These are phyloP conservation scores for Arxiozyma slooffiae DNA, from an alignment of 1,139 yeast species.

Conservation along the genomic window DNA sequence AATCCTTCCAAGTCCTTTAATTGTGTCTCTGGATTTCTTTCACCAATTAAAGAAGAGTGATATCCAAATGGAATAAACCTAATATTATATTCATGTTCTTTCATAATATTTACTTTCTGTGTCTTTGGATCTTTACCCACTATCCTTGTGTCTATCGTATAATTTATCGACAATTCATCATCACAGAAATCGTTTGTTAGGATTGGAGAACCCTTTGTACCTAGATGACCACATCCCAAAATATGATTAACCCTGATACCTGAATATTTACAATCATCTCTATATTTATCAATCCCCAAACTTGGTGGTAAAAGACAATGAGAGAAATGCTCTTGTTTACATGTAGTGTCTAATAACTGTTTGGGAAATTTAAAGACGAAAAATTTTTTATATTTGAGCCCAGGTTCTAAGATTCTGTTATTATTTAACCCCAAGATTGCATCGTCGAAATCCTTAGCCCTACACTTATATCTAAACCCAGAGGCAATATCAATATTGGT, in stretches of 20 bases:
- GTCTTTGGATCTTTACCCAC: conserved; percentile 23
- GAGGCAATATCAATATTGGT: conserved; percentile 33
- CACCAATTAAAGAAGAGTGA: conserved; percentile 14
- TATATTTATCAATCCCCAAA: conserved; percentile 45
- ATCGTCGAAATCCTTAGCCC: conserved; percentile 42
- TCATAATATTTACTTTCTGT: conserved; percentile 20
- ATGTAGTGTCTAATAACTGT: conserved; percentile 46
- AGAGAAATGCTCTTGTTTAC: conserved; percentile 43
- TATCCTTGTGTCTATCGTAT: conserved; percentile 28
- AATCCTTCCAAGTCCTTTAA: conserved; percentile 14
- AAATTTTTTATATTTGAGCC: conserved; percentile 47
- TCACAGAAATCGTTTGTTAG: conserved; percentile 31
- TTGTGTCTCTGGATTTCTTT: conserved; percentile 13
- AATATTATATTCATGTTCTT: conserved; percentile 27
- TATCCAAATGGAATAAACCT: conserved; percentile 35
- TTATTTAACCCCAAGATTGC: conserved; percentile 44
- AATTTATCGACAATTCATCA: conserved; percentile 26
- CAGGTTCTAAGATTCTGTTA: conserved; percentile 43
- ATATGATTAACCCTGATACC: conserved; percentile 25
- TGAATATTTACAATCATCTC: conserved; percentile 29
- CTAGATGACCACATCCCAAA: conserved; percentile 36
- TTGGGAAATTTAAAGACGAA: conserved; percentile 58
- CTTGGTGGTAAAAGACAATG: conserved; percentile 61
- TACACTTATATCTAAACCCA: conserved; percentile 42
- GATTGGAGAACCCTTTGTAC: conserved; percentile 33